Base-by-base conservation (phyloP, 2,329 filamentous ascomycete species). In the Gaeumannomyces sp. region DNA sequence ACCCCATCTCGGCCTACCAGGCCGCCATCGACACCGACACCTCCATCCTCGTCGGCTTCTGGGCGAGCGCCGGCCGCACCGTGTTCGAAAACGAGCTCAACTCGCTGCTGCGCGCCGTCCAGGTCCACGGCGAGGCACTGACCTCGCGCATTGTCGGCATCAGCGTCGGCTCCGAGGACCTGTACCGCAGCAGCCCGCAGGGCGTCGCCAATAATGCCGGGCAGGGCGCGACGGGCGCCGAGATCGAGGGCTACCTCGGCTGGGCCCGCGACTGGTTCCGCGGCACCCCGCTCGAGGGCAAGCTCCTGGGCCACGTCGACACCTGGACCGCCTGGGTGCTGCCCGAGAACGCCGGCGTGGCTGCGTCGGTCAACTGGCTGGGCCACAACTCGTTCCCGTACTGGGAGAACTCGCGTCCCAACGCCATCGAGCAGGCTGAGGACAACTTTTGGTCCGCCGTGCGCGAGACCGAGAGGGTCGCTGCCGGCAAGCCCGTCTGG, bases 301-400 rank as follows among this genome's bases (percentile, higher is more conserved):
- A 62, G 22, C 38, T 16, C 16, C 22, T 29, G 27, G 92, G 92
- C 63, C 93, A 96, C 77, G 92, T 96, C 73, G 93, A 96, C 74
- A 96, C 93, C 63, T 96, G 92, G 92, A 92, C 89, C 50, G 86
- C 85, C 63, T 93, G 87, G 82, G 86, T 86, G 73, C 92, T 96
- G 76, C 76, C 78, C 63, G 85, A 88, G 72, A 96, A 94, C 83
- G 76, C 78, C 61, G 85, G 82, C 58, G 86, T 96, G 66, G 86
- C 92, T 66, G 80, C 87, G 13, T 85, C 84, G 57, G 78, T 83
- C 67, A 92, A 96, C 80, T 96, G 87, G 83, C 76, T 96, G 66
- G 93, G 93, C 69, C 86, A 94, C 74, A 92, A 96, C 74, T 89
- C 88, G 16, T 96, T 94, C 84, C 62, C 56, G 73, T 96, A 93